phyloP scores from a whole-genome alignment of 2,329 filamentous ascomycete genomes.

The Hypoxylon sp. region DNA sequence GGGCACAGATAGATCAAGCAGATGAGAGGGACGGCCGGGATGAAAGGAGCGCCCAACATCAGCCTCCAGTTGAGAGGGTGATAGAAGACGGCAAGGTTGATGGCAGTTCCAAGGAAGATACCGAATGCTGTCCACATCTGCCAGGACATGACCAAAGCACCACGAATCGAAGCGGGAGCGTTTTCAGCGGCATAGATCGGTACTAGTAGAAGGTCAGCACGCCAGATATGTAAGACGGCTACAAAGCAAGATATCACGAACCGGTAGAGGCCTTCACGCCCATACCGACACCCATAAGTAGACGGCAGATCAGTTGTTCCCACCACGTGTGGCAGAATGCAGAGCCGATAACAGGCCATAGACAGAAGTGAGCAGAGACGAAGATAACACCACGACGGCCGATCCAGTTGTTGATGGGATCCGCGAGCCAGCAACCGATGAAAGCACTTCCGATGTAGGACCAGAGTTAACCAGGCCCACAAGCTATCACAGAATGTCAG shows the following conservation, averaged over 20 bases:
- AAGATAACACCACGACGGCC: constrained; percentile 76
- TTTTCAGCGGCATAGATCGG: constrained; percentile 81
- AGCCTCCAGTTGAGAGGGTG: constrained; percentile 48
- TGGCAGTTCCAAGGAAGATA: constrained; percentile 67
- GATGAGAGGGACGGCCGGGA: constrained; percentile 65
- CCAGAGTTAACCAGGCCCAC: constrained; percentile 65
- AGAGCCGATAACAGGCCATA: constrained; percentile 74
- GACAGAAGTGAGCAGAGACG: constrained; percentile 74
- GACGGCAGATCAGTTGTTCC: constrained; percentile 73
- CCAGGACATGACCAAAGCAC: constrained; percentile 85
- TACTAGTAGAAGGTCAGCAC: constrained; percentile 49
- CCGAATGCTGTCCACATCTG: constrained; percentile 72
- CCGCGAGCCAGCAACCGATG: constrained; percentile 65
- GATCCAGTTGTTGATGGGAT: constrained; percentile 67
- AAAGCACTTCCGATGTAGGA: constrained; percentile 56
- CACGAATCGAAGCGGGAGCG: constrained; percentile 72
- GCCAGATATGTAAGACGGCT: no score
- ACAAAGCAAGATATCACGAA: constrained; percentile 36
- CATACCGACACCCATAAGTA: constrained; percentile 80
- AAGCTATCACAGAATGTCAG: constrained; percentile 48
- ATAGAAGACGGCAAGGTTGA: constrained; percentile 61
- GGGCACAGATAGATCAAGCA: constrained; percentile 71
- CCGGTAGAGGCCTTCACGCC: constrained; percentile 73
- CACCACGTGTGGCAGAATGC: constrained; percentile 76
- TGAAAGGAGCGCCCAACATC: constrained; percentile 65